Base-by-base conservation (phyloP, 139 green algal genomes). In the Chlamydomonas incerta region DNA sequence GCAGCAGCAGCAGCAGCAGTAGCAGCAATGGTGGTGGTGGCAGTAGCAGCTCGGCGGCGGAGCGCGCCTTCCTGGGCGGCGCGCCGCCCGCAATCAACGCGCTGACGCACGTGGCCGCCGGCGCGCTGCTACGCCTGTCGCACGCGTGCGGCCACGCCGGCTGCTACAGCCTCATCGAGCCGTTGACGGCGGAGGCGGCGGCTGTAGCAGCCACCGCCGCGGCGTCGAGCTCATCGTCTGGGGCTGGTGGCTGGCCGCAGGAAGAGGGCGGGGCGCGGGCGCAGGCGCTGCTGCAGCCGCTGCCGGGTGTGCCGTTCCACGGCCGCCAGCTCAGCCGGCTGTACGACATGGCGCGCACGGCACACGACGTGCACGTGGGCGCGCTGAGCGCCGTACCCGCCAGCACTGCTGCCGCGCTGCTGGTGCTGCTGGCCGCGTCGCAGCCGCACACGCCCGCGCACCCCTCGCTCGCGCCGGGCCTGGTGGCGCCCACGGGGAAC, bases 391-490 rank as follows among this genome's bases (percentile, higher is more conserved):
- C 26, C 11, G 10, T 76, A 31, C 79, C 66, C 17, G 65, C 46
- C 23, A 41, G 17, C 21, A 55, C 66, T 13, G 50, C 79, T 1
- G 79, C 79, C 0, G 79, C 79, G 65, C n/a, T 85, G 79, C 79
- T 85, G 66, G 28, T 85, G 31, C 79, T 85, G 66, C 65, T 85
- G 31, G 79, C 79, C 47, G 65, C 79, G 31, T 50, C 79, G 47
- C 65, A 85, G 79, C 79, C 79, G 79, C 65, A 85, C 65, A 66
- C 79, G 79, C 9, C 77, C 37, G 17, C 33, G 50, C 79, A 85
- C 50, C 31, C 66, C 31, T 66, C 79, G 46, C 37, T 68, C 31
- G 8, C 20, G 14, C 18, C 3, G 8, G 5, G 35, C 55, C 6
- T 26, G 17, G 24, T 18, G 31, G 10, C 62, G 37, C 1, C 75